A percentile compares a stretch with the other conserved stretches of the same genome.
These are phyloP conservation scores for Ogataea hybrid DNA, from an alignment of 1,139 yeast genomes.

Conservation along the genomic window DNA sequence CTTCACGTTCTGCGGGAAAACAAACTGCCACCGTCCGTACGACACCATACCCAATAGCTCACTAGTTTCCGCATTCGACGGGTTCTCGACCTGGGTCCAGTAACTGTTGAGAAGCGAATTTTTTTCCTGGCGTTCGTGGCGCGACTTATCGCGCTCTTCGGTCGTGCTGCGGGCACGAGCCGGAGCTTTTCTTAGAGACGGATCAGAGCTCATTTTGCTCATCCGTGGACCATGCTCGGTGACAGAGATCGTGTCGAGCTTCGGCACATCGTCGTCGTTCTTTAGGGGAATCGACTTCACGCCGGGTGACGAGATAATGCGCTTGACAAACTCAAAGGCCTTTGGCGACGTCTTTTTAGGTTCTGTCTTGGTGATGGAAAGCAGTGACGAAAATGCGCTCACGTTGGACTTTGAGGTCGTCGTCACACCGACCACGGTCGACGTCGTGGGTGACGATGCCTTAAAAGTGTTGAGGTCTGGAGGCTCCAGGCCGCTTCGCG, in stretches of 20 bases:
- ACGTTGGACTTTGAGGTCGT: slow-evolving; percentile 33
- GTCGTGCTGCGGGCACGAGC: slow-evolving; percentile 1
- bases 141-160: slow-evolving; percentile 4
- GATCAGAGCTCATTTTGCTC: slow-evolving; percentile 6
- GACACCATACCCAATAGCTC: slow-evolving; percentile 40
- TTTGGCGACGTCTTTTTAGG: slow-evolving; percentile 20
- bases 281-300: slow-evolving; percentile 9
- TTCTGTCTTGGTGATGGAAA: slow-evolving; percentile 28
- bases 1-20: slow-evolving; percentile 68
- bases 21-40: slow-evolving; percentile 83
- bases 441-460: slow-evolving; percentile 29
- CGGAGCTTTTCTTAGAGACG: not conserved
- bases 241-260: slow-evolving; percentile 12
- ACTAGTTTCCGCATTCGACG: slow-evolving; percentile 53
- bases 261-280: slow-evolving; percentile 20
- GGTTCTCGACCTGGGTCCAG: slow-evolving; percentile 71
- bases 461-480: slow-evolving; percentile 22
- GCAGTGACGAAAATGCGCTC: slow-evolving; percentile 32
- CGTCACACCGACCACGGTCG: slow-evolving; percentile 32
- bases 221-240: slow-evolving; percentile 1
- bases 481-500: slow-evolving; percentile 22
- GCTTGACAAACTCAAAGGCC: slow-evolving; percentile 30
- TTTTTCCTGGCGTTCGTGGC: slow-evolving; percentile 12
- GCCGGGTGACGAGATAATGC: slow-evolving; percentile 30
- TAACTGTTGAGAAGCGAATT: slow-evolving; percentile 33